phyloP scores from a whole-genome alignment of 306 rosid genomes.

The Quercus bicolor region DNA sequence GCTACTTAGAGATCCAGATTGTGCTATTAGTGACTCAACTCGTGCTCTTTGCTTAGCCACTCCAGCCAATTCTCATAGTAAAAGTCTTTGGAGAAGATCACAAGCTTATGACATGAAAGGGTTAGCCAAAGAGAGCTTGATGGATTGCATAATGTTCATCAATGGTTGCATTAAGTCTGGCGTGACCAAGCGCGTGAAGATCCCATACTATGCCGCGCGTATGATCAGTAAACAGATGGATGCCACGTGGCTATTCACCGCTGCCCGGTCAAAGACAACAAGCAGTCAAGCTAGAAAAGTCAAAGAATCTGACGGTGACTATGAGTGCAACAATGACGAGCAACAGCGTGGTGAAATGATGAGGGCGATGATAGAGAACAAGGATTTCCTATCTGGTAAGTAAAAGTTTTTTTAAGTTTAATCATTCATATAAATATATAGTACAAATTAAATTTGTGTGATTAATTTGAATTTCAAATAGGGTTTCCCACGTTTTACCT shows the following conservation, averaged over 20 bases:
- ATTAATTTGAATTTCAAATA: slow-evolving; percentile 29
- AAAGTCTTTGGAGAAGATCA: slow-evolving; percentile 71
- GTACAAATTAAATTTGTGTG: background rate
- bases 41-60: slow-evolving; percentile 60
- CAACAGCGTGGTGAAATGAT: slow-evolving; percentile 19
- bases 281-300: slow-evolving; percentile 4
- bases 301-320: slow-evolving; percentile 18
- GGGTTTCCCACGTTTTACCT: background rate
- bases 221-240: slow-evolving; percentile 74
- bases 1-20: slow-evolving; percentile 44
- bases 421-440: background rate
- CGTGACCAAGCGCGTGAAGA: slow-evolving; percentile 24
- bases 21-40: slow-evolving; percentile 58
- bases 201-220: slow-evolving; percentile 54
- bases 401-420: background rate
- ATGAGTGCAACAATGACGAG: slow-evolving; percentile 11
- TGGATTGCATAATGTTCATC: slow-evolving; percentile 63
- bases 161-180: slow-evolving; percentile 36
- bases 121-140: slow-evolving; percentile 63
- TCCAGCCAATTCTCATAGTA: slow-evolving; percentile 49
- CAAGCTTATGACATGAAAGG: slow-evolving; percentile 79
- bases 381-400: slow-evolving; percentile 32
- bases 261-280: slow-evolving; percentile 33
- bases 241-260: slow-evolving; percentile 62
- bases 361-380: slow-evolving; percentile 34